Evolutionary conservation across 2,329 filamentous ascomycete species (phyloP), one percentile per base, ranked within the genome.

Genomic region (Colletotrichum destructivum): DNA sequence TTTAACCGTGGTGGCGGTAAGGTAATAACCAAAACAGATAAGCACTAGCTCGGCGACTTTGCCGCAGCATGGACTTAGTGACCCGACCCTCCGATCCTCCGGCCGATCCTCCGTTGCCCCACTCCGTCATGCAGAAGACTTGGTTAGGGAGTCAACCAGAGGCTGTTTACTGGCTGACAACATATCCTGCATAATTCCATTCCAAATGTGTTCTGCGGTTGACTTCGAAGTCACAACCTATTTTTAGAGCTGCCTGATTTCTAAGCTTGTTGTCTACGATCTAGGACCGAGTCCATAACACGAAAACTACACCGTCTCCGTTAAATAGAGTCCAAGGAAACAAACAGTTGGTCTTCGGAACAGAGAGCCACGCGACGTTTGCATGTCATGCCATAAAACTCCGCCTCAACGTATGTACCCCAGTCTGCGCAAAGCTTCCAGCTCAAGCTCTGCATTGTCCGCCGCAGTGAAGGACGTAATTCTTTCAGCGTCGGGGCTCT

Each of bases 81-180:
- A 9, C n/a, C 15, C 38, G 40, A 68, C 15, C 21, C 16, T 63
- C 59, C 66, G 66, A 68, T 16, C 49, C 12, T 68, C 66, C 66
- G 59, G 23, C 57, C 38, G 57, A 62, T 15, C 15, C 5, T 38
- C 13, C 26, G 7, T 35, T 11, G 16, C 52, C 52, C 26, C n/a
- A 0, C 18, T 4, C 7, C 16, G 9, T 9, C n/a, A 23, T n/a
- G n/a, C 21, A 9, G 21, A 35, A 40, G 8, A 5, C 16, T 23
- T 15, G 1, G 1, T 31, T 8, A 21, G 7, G 18, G 11, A n/a
- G 21, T n/a, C 51, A 54, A 54, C 12, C 3, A 38, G 8, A 38
- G 35, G 15, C 23, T 54, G 12, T 7, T 35, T 15, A 38, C 35
- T 38, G 35, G 31, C 31, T 35, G 8, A 35, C 2, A 35, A 2